A percentile compares a stretch with the other conserved stretches of the same genome.
phyloP scores from a whole-genome alignment of 2,329 filamentous ascomycete genomes.

The Cladosporium sp. region DNA sequence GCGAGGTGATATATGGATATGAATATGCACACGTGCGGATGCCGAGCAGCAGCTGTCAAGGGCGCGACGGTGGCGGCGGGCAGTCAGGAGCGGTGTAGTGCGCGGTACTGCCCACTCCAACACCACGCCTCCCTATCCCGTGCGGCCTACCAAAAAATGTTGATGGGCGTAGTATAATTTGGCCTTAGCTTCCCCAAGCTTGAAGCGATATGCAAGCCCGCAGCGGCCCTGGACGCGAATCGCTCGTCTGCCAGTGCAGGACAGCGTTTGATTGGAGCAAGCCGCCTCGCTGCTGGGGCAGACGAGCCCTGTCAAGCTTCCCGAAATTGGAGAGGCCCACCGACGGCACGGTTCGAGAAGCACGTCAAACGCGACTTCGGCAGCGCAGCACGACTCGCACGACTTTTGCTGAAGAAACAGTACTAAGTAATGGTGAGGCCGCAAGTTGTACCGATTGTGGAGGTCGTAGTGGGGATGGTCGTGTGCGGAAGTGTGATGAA shows the following conservation, averaged over 20 bases:
- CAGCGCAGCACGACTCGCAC: not conserved
- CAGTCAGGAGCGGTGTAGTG: not conserved
- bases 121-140: not conserved
- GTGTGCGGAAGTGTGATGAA: not conserved
- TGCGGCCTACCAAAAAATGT: not conserved
- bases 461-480: not conserved
- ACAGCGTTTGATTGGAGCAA: not conserved
- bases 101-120: not conserved
- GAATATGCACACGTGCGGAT: too few species aligned
- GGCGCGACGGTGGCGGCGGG: too few species aligned
- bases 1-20: too few species aligned
- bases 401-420: constrained; percentile 1
- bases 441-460: not conserved
- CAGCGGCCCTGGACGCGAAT: constrained; percentile 8
- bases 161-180: not conserved
- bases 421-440: not conserved
- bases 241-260: not conserved
- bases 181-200: not conserved
- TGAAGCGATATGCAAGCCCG: constrained; percentile 2
- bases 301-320: constrained; percentile 4
- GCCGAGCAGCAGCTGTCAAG: too few species aligned
- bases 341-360: not conserved
- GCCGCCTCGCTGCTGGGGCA: not conserved
- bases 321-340: constrained; percentile 1
- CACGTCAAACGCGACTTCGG: not conserved